A percentile compares a stretch with the other conserved stretches of the same genome.
Conservation (phyloP, 805 yeast species). For the Ogataea ganodermae region DNA sequence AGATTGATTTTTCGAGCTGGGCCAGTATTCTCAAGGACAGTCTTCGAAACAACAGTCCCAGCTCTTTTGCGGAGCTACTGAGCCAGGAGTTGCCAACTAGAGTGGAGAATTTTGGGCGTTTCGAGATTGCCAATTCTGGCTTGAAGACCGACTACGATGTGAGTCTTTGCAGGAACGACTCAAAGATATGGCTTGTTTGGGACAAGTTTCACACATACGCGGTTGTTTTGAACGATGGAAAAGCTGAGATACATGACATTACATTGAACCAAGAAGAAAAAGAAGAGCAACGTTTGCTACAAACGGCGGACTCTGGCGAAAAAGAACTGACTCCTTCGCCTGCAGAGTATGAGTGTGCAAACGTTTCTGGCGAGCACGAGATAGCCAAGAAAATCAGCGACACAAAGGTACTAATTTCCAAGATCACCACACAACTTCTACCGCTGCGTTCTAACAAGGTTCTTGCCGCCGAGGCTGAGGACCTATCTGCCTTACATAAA, state of each 20-base stretch:
- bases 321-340: not conserved
- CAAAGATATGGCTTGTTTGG: constrained; percentile 30
- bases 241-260: constrained; percentile 15
- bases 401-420: constrained; percentile 9
- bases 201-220: constrained; percentile 23
- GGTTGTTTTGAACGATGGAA: constrained; percentile 10
- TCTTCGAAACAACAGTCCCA: constrained; percentile 21
- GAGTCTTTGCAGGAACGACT: constrained; percentile 16
- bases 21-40: constrained; percentile 18
- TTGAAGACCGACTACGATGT: constrained; percentile 6
- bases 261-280: constrained; percentile 8
- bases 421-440: constrained; percentile 12
- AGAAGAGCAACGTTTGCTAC: constrained; percentile 3
- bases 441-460: constrained; percentile 4
- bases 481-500: constrained; percentile 18
- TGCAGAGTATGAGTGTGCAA: not conserved
- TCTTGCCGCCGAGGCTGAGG: constrained; percentile 17
- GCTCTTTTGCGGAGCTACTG: constrained; percentile 17
- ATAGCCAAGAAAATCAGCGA: not conserved
- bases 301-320: not conserved
- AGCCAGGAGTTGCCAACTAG: constrained; percentile 25
- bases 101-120: constrained; percentile 20
- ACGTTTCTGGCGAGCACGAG: not conserved
- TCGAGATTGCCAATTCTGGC: constrained; percentile 12
- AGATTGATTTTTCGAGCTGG: constrained; percentile 34